Conservation (phyloP, 768 basidiomycete species). For the Dioszegia crocea region DNA sequence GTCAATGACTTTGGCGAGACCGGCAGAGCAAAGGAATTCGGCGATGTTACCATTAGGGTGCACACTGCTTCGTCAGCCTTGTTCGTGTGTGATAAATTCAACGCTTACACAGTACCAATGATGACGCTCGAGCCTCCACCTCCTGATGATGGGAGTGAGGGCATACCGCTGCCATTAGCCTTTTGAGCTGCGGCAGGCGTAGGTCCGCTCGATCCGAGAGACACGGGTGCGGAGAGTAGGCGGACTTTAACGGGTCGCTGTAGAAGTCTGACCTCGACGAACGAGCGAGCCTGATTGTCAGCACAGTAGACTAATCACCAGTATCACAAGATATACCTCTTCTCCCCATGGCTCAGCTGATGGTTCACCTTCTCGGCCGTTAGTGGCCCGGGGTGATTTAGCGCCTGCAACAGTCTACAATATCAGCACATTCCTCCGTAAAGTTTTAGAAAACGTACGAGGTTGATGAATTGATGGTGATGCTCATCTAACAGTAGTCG, state of each 20-base stretch:
- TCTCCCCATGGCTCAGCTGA: slow-evolving; percentile 73
- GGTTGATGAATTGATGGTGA: slow-evolving; percentile 83
- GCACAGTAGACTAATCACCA: not conserved
- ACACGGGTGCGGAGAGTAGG: slow-evolving; percentile 52
- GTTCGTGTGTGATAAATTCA: not conserved
- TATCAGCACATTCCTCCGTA: not conserved
- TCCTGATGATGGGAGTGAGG: slow-evolving; percentile 49
- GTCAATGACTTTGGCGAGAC: slow-evolving; percentile 85
- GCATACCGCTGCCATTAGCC: slow-evolving; percentile 39
- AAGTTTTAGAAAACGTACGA: slow-evolving; percentile 55
- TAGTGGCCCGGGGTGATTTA: slow-evolving; percentile 46
- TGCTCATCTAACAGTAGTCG: slow-evolving; percentile 82
- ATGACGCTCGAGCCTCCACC: slow-evolving; percentile 74
- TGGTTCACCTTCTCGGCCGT: slow-evolving; percentile 37
- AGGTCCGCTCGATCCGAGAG: slow-evolving; percentile 73
- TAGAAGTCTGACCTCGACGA: slow-evolving; percentile 62
- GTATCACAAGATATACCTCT: slow-evolving; percentile 59
- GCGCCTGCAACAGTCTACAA: slow-evolving; percentile 44
- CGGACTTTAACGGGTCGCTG: slow-evolving; percentile 49
- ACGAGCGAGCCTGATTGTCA: slow-evolving; percentile 73
- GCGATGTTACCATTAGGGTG: slow-evolving; percentile 95
- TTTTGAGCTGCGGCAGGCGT: slow-evolving; percentile 57
- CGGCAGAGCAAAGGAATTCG: slow-evolving; percentile 74
- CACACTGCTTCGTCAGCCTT: slow-evolving; percentile 45
- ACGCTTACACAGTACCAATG: slow-evolving; percentile 62